Evolutionary conservation across 352 stramenopile genomes (phyloP), one percentile per base, ranked within the genome.

Genomic region (Globisporangium megalacanthum): DNA sequence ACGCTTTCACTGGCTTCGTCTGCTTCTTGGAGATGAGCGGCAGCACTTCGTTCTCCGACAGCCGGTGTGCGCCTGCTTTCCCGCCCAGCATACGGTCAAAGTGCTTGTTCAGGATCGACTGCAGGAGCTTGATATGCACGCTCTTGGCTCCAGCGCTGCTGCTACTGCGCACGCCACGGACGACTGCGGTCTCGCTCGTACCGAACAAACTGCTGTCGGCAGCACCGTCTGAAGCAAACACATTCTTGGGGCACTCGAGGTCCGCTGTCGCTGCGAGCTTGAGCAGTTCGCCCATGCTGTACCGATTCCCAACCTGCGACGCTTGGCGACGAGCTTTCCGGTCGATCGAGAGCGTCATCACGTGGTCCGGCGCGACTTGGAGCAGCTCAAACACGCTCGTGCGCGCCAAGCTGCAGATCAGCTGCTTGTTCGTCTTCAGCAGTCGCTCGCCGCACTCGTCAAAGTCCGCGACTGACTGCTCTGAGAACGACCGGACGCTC

Each of bases 381-480:
- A 92, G 49, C 17, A 88, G 71, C 4, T 83, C 68, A 49, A 88
- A 92, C 2, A 89, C 68, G 53, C 69, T 82, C 37, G 70, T 72
- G n/a, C 79, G 69, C 11, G 81, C 72, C 39, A 88, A 71, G 14
- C 70, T 75, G 49, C 75, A 78, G n/a, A 88, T 76, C 3, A 85
- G 56, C 33, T 81, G 63, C 50, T 77, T 69, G 50, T 83, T 66
- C 42, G 75, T 61, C 42, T 60, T 65, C 25, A 75, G 47, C 22
- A 92, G 45, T 19, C 53, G 64, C 17, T 52, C 53, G 6, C 65
- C 66, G 19, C 66, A 77, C 7, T 52, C 54, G 50, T 76, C 70
- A 57, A 80, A 83, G 19, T 70, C 65, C 15, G 66, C 69, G 17
- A 86, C 63, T 0, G 74, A 75, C 33, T 73, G 65, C 7, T 85